Conservation (phyloP, 169 alveolate species). For the Theileria equi region DNA sequence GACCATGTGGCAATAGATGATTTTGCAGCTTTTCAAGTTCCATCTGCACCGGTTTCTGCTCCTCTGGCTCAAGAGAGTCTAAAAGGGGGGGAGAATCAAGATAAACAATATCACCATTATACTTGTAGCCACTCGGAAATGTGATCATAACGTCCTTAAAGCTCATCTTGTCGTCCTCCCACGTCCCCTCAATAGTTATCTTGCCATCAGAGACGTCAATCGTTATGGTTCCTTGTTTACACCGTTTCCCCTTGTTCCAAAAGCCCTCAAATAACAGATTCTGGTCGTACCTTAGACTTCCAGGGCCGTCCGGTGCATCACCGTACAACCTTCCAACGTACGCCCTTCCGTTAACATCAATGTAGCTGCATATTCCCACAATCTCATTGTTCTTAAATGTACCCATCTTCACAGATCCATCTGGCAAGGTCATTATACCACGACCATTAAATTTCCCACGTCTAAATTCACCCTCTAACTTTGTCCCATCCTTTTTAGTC, state of each 20-base stretch:
- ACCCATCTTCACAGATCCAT: slow-evolving; percentile 55
- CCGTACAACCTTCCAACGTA: slow-evolving; percentile 57
- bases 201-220: slow-evolving; percentile 9
- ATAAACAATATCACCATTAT: slow-evolving; percentile 18
- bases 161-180: slow-evolving; percentile 40
- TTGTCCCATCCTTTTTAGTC: slow-evolving; percentile 19
- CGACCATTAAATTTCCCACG: slow-evolving; percentile 52
- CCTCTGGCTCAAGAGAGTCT: slow-evolving; percentile 5
- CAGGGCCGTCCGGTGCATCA: slow-evolving; percentile 41
- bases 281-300: slow-evolving; percentile 31
- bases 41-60: slow-evolving; percentile 11
- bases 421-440: slow-evolving; percentile 46
- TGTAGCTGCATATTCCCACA: slow-evolving; percentile 46
- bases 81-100: not conserved
- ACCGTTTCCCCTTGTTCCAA: slow-evolving; percentile 50
- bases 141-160: slow-evolving; percentile 28
- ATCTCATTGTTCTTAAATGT: slow-evolving; percentile 33
- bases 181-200: slow-evolving; percentile 49
- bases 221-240: slow-evolving; percentile 43
- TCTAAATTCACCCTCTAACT: slow-evolving; percentile 55
- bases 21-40: slow-evolving; percentile 14
- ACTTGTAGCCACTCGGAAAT: slow-evolving; percentile 62
- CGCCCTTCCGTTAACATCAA: slow-evolving; percentile 39
- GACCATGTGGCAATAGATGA: slow-evolving; percentile 57
- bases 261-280: slow-evolving; percentile 37